phyloP scores from a whole-genome alignment of 1,284 basidiomycete genomes.

The Cutaneotrichosporon spelunceum region DNA sequence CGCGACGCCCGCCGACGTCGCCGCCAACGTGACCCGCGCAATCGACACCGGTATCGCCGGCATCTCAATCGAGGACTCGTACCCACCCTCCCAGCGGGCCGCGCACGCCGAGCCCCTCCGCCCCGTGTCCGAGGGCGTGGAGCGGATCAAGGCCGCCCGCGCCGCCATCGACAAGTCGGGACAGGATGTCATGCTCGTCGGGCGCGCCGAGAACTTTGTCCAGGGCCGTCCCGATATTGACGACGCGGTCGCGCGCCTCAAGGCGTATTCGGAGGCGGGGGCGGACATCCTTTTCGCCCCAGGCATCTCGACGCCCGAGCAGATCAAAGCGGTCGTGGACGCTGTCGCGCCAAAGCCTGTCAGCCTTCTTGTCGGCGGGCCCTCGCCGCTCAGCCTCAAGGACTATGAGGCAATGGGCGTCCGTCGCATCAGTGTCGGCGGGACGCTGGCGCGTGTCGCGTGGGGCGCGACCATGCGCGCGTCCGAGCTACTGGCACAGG shows the following conservation, averaged over 20 bases:
- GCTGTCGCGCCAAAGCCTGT: constrained; percentile 15
- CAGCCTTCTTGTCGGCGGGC: constrained; percentile 4
- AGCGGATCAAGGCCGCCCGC: constrained; percentile 10
- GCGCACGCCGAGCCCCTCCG: neutral
- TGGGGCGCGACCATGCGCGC: constrained; percentile 11
- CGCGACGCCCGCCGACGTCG: constrained; percentile 5
- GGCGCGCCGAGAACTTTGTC: constrained; percentile 14
- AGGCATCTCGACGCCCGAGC: constrained; percentile 5
- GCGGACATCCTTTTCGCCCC: constrained; percentile 10
- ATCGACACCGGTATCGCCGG: constrained; percentile 11
- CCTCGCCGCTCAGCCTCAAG: neutral
- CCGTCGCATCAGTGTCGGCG: constrained; percentile 9
- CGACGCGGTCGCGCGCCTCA: constrained; percentile 9
- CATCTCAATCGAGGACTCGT: constrained; percentile 11
- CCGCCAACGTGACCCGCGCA: neutral
- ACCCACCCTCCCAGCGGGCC: neutral
- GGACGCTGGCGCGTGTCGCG: constrained; percentile 4
- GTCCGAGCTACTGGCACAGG: too few relatives aligned
- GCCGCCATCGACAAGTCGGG: constrained; percentile 7
- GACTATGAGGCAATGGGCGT: constrained; percentile 8
- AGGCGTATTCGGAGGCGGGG: constrained; percentile 8
- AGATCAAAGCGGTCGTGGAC: constrained; percentile 7
- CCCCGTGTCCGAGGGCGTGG: neutral
- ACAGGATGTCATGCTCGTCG: constrained; percentile 6
- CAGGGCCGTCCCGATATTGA: constrained; percentile 1